These are phyloP conservation scores for Eutrema salsugineum DNA, from an alignment of 441 rosid species.

Conservation along the genomic window DNA sequence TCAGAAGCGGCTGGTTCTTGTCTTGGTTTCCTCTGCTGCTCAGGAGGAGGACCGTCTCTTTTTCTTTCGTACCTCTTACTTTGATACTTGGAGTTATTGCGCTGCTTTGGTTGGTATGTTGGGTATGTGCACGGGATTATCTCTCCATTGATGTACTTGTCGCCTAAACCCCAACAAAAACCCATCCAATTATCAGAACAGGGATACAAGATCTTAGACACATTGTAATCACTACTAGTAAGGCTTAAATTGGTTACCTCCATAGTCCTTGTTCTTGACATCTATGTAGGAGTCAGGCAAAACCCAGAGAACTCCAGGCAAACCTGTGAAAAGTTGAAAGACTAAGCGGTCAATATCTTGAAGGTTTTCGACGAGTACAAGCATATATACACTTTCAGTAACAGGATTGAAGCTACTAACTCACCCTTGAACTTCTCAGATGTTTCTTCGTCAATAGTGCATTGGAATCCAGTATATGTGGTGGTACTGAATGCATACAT, in stretches of 20 bases:
- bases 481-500: slow-evolving; percentile 96
- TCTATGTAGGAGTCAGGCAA: slow-evolving; percentile 95
- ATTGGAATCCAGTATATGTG: slow-evolving; percentile 94
- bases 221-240: background rate
- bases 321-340: slow-evolving; percentile 43
- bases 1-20: slow-evolving; percentile 52
- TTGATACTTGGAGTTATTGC: slow-evolving; percentile 55
- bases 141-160: slow-evolving; percentile 91
- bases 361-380: background rate
- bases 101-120: slow-evolving; percentile 85
- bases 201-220: background rate
- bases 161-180: slow-evolving; percentile 45
- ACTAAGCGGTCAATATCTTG: background rate
- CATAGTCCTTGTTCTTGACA: slow-evolving; percentile 97
- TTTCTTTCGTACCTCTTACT: slow-evolving; percentile 75
- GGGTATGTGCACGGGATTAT: slow-evolving; percentile 91
- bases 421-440: slow-evolving; percentile 95
- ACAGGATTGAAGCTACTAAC: slow-evolving; percentile 27
- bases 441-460: slow-evolving; percentile 89
- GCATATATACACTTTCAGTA: background rate
- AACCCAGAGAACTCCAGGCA: slow-evolving; percentile 99
- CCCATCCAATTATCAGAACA: background rate
- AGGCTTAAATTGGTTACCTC: slow-evolving; percentile 51
- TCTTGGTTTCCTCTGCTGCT: slow-evolving; percentile 54
- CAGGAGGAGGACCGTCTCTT: slow-evolving; percentile 81